Conservation (phyloP, 1,284 basidiomycete species). For the Ceratobasidium sp. region DNA sequence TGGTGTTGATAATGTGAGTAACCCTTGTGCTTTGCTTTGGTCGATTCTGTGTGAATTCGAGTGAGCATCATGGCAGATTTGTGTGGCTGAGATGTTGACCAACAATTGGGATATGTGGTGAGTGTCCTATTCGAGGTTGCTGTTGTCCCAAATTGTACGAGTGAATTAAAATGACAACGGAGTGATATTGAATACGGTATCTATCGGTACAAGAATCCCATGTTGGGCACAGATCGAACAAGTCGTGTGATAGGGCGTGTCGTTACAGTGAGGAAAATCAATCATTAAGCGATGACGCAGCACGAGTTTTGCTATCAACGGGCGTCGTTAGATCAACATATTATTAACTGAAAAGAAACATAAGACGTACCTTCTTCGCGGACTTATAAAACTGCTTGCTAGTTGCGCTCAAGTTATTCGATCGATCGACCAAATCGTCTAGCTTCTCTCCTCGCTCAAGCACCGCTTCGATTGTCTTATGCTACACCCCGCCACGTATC, state of each 20-base stretch:
- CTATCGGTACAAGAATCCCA: conserved; percentile 28
- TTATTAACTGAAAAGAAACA: background rate
- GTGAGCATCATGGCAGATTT: background rate
- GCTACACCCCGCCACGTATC: conserved; percentile 62
- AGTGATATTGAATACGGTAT: conserved; percentile 35
- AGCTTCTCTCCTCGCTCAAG: conserved; percentile 96
- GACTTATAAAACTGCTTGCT: conserved; percentile 97
- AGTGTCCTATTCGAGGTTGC: background rate
- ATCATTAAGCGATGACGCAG: conserved; percentile 61
- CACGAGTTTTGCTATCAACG: conserved; percentile 72
- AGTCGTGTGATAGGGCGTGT: background rate
- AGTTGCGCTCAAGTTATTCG: conserved; percentile 88
- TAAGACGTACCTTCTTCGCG: conserved; percentile 79
- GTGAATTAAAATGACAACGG: conserved; percentile 19
- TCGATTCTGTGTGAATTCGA: background rate
- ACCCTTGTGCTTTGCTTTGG: conserved; percentile 5
- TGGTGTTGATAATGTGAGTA: conserved; percentile 41
- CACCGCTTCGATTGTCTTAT: conserved; percentile 99
- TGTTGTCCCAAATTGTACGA: background rate
- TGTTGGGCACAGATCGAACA: background rate
- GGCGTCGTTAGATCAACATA: conserved; percentile 2
- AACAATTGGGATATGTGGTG: background rate
- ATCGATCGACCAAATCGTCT: conserved; percentile 95
- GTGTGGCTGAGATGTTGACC: background rate
- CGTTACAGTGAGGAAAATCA: conserved; percentile 10